Evolutionary conservation across 192 early-diverging fungal genomes (phyloP).

Genomic region (Dissophora ornata): DNA sequence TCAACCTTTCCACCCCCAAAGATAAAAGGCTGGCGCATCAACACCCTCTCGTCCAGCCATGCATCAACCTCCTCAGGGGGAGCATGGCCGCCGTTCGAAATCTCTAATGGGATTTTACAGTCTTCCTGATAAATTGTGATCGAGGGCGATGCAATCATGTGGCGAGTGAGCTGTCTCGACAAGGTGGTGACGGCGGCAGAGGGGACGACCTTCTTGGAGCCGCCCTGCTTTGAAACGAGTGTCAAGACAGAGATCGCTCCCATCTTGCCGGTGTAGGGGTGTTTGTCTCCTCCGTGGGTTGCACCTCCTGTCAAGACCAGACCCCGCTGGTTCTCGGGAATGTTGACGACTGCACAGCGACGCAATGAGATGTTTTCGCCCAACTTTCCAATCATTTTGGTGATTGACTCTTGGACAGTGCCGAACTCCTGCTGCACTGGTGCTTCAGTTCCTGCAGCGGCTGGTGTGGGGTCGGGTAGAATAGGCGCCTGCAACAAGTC

Average conservation of each 20-base stretch:
- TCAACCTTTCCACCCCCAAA: constrained; percentile 80
- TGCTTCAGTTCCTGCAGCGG: constrained; percentile 9
- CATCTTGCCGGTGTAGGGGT: constrained; percentile 76
- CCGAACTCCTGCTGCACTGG: constrained; percentile 29
- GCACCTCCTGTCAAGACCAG: constrained; percentile 70
- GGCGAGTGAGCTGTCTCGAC: constrained; percentile 82
- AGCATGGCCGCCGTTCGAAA: constrained; percentile 55
- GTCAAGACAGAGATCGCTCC: constrained; percentile 81
- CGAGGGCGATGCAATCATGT: constrained; percentile 87
- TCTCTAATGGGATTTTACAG: constrained; percentile 48
- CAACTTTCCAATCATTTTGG: constrained; percentile 84
- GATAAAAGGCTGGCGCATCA: constrained; percentile 79
- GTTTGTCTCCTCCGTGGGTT: constrained; percentile 76
- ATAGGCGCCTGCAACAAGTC: constrained; percentile 61
- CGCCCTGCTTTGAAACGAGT: constrained; percentile 36
- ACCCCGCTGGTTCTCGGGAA: constrained; percentile 44
- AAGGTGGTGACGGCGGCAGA: constrained; percentile 63
- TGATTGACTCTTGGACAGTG: constrained; percentile 73
- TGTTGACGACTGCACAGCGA: constrained; percentile 63
- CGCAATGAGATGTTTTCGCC: constrained; percentile 92
- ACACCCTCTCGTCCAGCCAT: constrained; percentile 64
- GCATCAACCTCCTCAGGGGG: constrained; percentile 57
- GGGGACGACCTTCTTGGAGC: constrained; percentile 44
- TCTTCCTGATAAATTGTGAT: constrained; percentile 62
- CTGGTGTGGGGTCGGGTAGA: constrained; percentile 58